Evolutionary conservation across 202 grass and related monocot species (phyloP).

Genomic region (Panicum virgatum): DNA sequence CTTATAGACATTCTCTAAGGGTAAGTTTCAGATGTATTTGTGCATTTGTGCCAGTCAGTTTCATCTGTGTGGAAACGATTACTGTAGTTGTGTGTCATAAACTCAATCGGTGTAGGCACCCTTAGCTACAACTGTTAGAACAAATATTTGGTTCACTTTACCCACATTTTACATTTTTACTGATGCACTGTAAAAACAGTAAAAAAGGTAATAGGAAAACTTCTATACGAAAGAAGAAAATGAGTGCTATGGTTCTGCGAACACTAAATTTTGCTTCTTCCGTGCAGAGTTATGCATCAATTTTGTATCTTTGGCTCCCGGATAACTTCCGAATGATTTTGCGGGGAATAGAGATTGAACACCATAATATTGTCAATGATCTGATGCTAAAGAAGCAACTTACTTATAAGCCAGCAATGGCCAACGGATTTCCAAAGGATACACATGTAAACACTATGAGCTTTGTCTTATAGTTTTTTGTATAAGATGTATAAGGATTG

Average conservation of each 20-base stretch:
- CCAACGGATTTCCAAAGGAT: constrained; percentile 68
- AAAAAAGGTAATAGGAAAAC: not conserved
- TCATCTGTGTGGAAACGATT: not conserved
- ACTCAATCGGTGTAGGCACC: not conserved
- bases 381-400: constrained; percentile 95
- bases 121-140: not conserved
- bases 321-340: constrained; percentile 75
- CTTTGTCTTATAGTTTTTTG: not conserved
- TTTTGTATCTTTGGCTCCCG: constrained; percentile 85
- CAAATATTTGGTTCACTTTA: constrained; percentile 18
- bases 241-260: constrained; percentile 15
- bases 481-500: constrained; percentile 17
- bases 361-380: constrained; percentile 87
- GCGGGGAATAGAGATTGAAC: constrained; percentile 83
- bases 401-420: constrained; percentile 60
- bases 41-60: constrained; percentile 1
- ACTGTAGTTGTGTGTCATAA: not conserved
- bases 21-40: constrained; percentile 44
- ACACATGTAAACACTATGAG: constrained; percentile 53
- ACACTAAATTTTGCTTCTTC: constrained; percentile 11
- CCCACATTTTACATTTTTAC: not conserved
- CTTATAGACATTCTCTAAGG: constrained; percentile 86
- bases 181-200: not conserved
- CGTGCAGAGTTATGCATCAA: constrained; percentile 96
- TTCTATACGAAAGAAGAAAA: constrained; percentile 11